These are phyloP conservation scores for Misopates orontium DNA, from an alignment of 257 asterid species.

Conservation along the genomic window DNA sequence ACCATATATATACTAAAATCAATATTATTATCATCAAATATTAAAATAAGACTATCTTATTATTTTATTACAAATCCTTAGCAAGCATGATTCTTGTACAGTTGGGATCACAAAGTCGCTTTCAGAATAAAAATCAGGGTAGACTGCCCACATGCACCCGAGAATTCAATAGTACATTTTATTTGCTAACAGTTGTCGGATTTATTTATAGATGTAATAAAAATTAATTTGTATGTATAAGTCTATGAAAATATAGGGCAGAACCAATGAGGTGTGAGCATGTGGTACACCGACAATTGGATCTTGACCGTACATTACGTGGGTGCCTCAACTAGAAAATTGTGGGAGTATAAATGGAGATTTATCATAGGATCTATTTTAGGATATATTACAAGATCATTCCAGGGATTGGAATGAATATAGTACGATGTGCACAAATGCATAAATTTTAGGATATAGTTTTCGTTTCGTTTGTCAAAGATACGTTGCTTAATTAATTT, in stretches of 20 bases:
- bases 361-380: slow-evolving; percentile 24
- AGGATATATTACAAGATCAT: slow-evolving; percentile 1
- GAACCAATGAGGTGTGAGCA: slow-evolving; percentile 26
- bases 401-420: neutral
- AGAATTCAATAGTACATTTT: slow-evolving; percentile 21
- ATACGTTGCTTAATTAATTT: neutral
- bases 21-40: neutral
- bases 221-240: too few relatives aligned
- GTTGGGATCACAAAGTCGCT: slow-evolving; percentile 46
- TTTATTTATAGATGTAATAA: neutral
- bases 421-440: slow-evolving; percentile 13
- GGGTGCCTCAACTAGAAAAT: slow-evolving; percentile 43
- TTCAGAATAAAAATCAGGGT: slow-evolving; percentile 44
- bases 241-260: neutral
- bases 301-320: slow-evolving; percentile 57
- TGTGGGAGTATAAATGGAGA: slow-evolving; percentile 1
- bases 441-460: neutral
- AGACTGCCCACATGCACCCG: slow-evolving; percentile 48
- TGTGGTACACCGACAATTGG: slow-evolving; percentile 47
- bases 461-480: slow-evolving; percentile 3
- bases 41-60: neutral
- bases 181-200: slow-evolving; percentile 22
- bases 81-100: slow-evolving; percentile 16
- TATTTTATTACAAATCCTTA: slow-evolving; percentile 26
- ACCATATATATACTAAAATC: slow-evolving; percentile 32